Percentiles rank a stretch among this genome's conserved stretches.
phyloP scores from a whole-genome alignment of 129 eudicot genomes.

The Tagetes patula region DNA sequence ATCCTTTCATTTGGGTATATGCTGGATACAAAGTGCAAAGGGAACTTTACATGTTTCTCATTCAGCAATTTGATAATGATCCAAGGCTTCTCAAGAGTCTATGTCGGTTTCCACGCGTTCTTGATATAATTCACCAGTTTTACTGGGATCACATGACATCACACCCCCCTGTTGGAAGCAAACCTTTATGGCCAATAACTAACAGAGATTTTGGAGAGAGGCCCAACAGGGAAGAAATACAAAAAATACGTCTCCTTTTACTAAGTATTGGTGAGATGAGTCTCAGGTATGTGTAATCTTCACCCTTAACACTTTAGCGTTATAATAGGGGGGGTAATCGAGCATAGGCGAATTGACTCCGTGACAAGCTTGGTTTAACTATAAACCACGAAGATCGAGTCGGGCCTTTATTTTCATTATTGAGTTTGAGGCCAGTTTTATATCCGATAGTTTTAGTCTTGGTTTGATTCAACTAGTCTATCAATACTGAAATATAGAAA shows the following conservation, averaged over 20 bases:
- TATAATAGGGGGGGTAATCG: neutral
- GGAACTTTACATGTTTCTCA: conserved; percentile 91
- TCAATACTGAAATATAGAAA: neutral
- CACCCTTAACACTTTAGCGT: neutral
- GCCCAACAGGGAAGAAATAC: conserved; percentile 79
- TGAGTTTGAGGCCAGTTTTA: neutral
- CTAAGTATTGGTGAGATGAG: conserved; percentile 98
- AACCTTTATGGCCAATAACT: conserved; percentile 45
- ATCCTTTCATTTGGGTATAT: conserved; percentile 82
- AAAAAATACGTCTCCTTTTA: conserved; percentile 86
- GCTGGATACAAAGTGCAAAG: conserved; percentile 86
- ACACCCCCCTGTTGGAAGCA: conserved; percentile 44
- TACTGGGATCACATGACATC: conserved; percentile 60
- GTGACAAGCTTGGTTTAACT: neutral
- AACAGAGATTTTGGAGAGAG: conserved; percentile 68
- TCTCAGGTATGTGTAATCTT: conserved; percentile 60
- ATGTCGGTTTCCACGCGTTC: conserved; percentile 85
- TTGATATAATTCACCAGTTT: conserved; percentile 75
- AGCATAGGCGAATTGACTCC: neutral
- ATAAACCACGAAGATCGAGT: neutral
- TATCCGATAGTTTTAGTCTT: neutral
- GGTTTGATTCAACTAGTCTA: neutral
- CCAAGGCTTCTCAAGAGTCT: conserved; percentile 80
- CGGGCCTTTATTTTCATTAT: neutral
- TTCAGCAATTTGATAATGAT: conserved; percentile 91